Evolutionary conservation across 169 alveolate genomes (phyloP).

Genomic region (Toxoplasma gondii): DNA sequence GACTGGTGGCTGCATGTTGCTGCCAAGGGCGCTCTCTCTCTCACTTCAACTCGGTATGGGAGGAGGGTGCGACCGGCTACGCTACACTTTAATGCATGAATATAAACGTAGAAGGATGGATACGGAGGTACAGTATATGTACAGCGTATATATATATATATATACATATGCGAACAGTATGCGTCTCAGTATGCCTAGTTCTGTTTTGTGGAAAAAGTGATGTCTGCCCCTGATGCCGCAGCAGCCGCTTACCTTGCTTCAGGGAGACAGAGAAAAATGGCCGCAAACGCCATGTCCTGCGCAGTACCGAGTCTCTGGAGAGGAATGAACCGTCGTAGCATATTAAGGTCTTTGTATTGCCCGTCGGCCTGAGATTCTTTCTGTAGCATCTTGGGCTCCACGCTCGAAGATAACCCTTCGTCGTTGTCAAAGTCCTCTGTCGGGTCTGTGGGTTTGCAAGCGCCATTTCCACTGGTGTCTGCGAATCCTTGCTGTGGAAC

Average conservation of each 20-base stretch:
- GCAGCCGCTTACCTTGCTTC: constrained; percentile 43
- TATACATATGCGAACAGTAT: not conserved
- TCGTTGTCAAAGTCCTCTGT: not conserved
- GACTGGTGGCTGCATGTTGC: too few species aligned
- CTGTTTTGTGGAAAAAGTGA: too few species aligned
- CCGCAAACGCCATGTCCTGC: constrained; percentile 52
- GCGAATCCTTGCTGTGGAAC: not conserved
- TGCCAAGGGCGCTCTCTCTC: too few species aligned
- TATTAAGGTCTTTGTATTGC: not conserved
- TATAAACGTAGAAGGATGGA: too few species aligned
- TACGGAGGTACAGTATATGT: too few species aligned
- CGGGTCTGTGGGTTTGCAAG: not conserved
- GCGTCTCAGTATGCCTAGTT: too few species aligned
- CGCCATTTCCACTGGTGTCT: not conserved
- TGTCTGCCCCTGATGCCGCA: too few species aligned
- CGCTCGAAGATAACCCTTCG: not conserved
- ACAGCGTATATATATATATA: not conserved
- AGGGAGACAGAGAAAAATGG: constrained; percentile 49
- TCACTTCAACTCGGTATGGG: too few species aligned
- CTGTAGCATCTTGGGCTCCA: not conserved
- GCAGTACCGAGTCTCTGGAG: constrained; percentile 45
- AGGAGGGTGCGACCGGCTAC: too few species aligned
- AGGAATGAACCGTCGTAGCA: constrained; percentile 24
- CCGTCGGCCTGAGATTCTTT: not conserved
- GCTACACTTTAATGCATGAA: too few species aligned